phyloP scores from a whole-genome alignment of 1,284 basidiomycete genomes.

The Mycena sp. region DNA sequence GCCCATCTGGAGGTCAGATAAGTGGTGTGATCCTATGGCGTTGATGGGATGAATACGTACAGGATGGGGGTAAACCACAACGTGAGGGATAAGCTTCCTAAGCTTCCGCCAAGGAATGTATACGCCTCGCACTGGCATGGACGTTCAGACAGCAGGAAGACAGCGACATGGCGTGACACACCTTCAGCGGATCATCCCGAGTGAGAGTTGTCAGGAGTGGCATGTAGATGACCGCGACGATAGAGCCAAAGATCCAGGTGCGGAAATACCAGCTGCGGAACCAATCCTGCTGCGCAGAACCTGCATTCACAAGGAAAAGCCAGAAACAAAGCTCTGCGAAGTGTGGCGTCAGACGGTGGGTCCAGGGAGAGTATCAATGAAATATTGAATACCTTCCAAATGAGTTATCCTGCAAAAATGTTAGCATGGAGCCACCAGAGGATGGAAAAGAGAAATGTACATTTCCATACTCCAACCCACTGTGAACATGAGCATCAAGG shows the following conservation, averaged over 20 bases:
- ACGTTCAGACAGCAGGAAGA: background rate
- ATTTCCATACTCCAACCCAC: slow-evolving; percentile 77
- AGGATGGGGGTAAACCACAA: slow-evolving; percentile 76
- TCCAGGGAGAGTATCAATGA: background rate
- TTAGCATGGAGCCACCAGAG: background rate
- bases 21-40: slow-evolving; percentile 19
- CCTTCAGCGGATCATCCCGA: slow-evolving; percentile 64
- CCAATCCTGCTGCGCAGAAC: slow-evolving; percentile 72
- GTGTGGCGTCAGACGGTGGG: background rate
- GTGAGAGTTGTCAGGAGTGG: slow-evolving; percentile 73
- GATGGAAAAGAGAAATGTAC: slow-evolving; percentile 50
- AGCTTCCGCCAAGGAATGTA: slow-evolving; percentile 71
- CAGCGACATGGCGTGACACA: slow-evolving; percentile 38
- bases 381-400: slow-evolving; percentile 68
- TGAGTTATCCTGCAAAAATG: slow-evolving; percentile 69
- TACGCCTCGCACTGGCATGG: slow-evolving; percentile 69
- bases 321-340: slow-evolving; percentile 81
- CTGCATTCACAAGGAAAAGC: slow-evolving; percentile 78
- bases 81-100: slow-evolving; percentile 73
- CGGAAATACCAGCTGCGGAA: slow-evolving; percentile 79
- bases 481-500: slow-evolving; percentile 68
- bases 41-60: slow-evolving; percentile 45
- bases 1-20: slow-evolving; percentile 53
- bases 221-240: slow-evolving; percentile 69
- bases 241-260: slow-evolving; percentile 71